phyloP scores from a whole-genome alignment of 2,329 filamentous ascomycete species.

The Cladosporium sp. region DNA sequence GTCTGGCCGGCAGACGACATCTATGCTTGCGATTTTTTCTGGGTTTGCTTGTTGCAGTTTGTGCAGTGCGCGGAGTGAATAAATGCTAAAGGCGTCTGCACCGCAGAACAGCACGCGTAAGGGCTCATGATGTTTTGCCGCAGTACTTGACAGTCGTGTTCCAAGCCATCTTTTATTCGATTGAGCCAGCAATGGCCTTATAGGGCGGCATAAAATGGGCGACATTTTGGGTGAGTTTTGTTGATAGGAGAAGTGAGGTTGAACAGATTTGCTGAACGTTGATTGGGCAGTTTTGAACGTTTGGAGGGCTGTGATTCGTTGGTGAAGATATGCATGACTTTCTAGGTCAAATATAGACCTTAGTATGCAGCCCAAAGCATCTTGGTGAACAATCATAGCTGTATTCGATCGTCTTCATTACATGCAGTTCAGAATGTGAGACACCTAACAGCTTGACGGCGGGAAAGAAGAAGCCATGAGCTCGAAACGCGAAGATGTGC shows the following conservation, averaged over 20 bases:
- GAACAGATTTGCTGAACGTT: slow-evolving; percentile 3
- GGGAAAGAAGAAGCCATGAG: background rate
- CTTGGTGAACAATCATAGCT: background rate
- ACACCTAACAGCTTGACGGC: background rate
- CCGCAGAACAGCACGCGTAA: slow-evolving; percentile 91
- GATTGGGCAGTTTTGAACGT: slow-evolving; percentile 5
- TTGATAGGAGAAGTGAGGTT: slow-evolving; percentile 16
- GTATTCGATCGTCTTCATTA: background rate
- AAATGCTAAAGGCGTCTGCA: slow-evolving; percentile 85
- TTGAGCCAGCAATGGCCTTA: background rate
- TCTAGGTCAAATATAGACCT: background rate
- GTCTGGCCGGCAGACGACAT: slow-evolving; percentile 79
- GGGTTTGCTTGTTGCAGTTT: slow-evolving; percentile 45
- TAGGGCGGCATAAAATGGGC: background rate
- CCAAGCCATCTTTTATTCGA: background rate
- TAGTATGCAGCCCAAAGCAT: background rate
- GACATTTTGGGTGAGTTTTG: background rate
- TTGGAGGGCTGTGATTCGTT: background rate
- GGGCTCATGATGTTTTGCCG: slow-evolving; percentile 45
- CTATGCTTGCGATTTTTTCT: slow-evolving; percentile 69
- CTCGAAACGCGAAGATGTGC: background rate
- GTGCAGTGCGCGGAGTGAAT: slow-evolving; percentile 70
- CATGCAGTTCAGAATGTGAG: background rate
- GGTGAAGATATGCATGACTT: background rate
- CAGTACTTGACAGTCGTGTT: background rate